Percentiles rank a stretch among this genome's conserved stretches.
These are phyloP conservation scores for Ogataea methanolica DNA, from an alignment of 805 yeast species.

Conservation along the genomic window DNA sequence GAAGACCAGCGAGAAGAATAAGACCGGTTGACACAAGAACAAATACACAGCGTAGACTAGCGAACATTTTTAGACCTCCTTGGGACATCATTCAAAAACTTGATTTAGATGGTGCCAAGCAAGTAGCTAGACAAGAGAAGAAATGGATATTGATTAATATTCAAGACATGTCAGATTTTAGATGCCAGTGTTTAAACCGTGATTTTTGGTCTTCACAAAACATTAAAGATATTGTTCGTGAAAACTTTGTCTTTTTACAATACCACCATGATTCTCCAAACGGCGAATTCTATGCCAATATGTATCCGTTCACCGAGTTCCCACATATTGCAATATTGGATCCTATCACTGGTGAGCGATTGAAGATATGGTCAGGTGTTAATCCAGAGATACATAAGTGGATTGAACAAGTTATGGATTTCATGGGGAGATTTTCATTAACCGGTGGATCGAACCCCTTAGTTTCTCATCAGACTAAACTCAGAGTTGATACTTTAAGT, in stretches of 20 bases:
- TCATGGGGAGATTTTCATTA: slow-evolving; percentile 60
- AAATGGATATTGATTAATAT: slow-evolving; percentile 88
- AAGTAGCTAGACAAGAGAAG: slow-evolving; percentile 52
- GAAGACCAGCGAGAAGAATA: slow-evolving; percentile 25
- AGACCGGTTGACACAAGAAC: slow-evolving; percentile 23
- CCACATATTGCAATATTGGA: slow-evolving; percentile 94
- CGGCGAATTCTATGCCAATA: slow-evolving; percentile 66
- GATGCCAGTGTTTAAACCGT: slow-evolving; percentile 85
- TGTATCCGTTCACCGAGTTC: slow-evolving; percentile 62
- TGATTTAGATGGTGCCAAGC: slow-evolving; percentile 70
- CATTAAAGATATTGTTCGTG: slow-evolving; percentile 59
- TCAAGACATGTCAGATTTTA: slow-evolving; percentile 80
- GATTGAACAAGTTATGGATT: slow-evolving; percentile 64
- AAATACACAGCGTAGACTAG: slow-evolving; percentile 62
- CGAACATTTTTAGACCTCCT: slow-evolving; percentile 86
- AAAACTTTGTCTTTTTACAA: slow-evolving; percentile 78
- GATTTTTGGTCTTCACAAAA: slow-evolving; percentile 82
- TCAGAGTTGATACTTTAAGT: slow-evolving; percentile 61
- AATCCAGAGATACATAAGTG: slow-evolving; percentile 60
- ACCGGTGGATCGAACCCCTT: slow-evolving; percentile 62
- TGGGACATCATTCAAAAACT: slow-evolving; percentile 75
- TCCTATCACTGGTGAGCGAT: slow-evolving; percentile 92
- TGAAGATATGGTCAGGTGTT: slow-evolving; percentile 62
- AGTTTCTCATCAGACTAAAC: slow-evolving; percentile 50
- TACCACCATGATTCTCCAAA: slow-evolving; percentile 73